These are phyloP conservation scores for Trichoderma koningii DNA, from an alignment of 2,329 filamentous ascomycete species.

Conservation along the genomic window DNA sequence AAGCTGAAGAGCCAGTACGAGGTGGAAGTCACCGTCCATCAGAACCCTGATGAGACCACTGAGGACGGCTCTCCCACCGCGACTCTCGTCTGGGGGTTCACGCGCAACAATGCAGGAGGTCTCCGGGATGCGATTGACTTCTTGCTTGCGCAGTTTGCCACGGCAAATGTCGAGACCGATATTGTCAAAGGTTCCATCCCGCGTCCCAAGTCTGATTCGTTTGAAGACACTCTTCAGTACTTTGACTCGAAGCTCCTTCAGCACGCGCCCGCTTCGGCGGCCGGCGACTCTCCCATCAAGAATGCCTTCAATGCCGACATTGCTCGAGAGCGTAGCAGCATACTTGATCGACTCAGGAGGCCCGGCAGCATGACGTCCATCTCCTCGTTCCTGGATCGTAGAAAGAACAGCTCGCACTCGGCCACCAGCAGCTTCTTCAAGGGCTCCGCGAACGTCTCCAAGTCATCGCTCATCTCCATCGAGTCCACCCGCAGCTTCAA, in stretches of 20 bases:
- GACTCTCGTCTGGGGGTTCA: constrained; percentile 77
- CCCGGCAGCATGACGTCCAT: constrained; percentile 93
- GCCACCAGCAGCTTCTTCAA: constrained; percentile 87
- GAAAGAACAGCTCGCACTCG: constrained; percentile 90
- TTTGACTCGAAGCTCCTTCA: constrained; percentile 97
- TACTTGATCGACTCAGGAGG: constrained; percentile 92
- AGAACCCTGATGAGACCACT: constrained; percentile 60
- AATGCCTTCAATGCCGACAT: constrained; percentile 80
- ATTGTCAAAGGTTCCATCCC: constrained; percentile 93
- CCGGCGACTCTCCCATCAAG: constrained; percentile 86
- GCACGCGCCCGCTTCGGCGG: constrained; percentile 78
- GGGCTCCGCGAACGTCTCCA: constrained; percentile 85
- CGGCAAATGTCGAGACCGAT: constrained; percentile 82
- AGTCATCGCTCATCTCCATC: constrained; percentile 92
- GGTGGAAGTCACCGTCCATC: constrained; percentile 77
- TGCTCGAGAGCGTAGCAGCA: constrained; percentile 74
- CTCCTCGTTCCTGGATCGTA: constrained; percentile 90
- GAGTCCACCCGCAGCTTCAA: constrained; percentile 89
- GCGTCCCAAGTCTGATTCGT: constrained; percentile 97
- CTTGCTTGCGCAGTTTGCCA: constrained; percentile 80
- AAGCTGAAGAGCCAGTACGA: constrained; percentile 92
- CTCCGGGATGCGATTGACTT: constrained; percentile 96
- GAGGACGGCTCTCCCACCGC: constrained; percentile 61
- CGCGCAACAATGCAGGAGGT: constrained; percentile 93
- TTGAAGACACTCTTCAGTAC: constrained; percentile 94